A percentile compares a stretch with the other conserved stretches of the same genome.
Conservation (phyloP, 768 basidiomycete species). For the Tricholoma terreum region DNA sequence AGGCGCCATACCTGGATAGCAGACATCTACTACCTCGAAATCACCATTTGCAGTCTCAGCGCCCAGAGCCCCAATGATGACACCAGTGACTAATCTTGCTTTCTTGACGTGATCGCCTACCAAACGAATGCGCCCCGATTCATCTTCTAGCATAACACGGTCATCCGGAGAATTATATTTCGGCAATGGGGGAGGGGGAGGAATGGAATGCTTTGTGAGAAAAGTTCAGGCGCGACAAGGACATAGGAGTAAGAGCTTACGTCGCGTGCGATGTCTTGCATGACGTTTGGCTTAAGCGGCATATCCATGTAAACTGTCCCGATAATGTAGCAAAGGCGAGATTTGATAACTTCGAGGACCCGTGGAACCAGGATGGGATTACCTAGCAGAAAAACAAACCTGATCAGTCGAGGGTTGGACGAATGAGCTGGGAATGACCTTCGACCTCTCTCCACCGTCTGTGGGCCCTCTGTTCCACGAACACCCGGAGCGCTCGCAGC, state of each 20-base stretch:
- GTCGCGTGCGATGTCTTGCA: constrained; percentile 91
- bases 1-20: constrained; percentile 80
- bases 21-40: constrained; percentile 90
- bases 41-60: constrained; percentile 87
- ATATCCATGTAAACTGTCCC: constrained; percentile 99
- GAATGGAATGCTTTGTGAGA: constrained; percentile 73
- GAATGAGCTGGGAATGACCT: constrained; percentile 29
- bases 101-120: constrained; percentile 69
- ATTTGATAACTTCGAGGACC: constrained; percentile 84
- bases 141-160: constrained; percentile 89
- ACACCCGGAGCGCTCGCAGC: constrained; percentile 37
- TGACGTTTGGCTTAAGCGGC: constrained; percentile 97
- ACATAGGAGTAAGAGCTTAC: constrained; percentile 46
- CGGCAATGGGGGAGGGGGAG: constrained; percentile 69
- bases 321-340: constrained; percentile 83
- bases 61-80: constrained; percentile 87
- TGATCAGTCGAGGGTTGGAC: not conserved
- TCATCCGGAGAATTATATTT: constrained; percentile 82
- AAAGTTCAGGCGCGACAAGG: not conserved
- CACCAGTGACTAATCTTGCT: constrained; percentile 79
- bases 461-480: constrained; percentile 39
- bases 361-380: constrained; percentile 69
- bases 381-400: constrained; percentile 37
- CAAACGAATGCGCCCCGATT: constrained; percentile 87
- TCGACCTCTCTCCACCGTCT: constrained; percentile 39